Base-by-base conservation (phyloP, 495 filamentous ascomycete species). In the Venustampulla echinocandica region DNA sequence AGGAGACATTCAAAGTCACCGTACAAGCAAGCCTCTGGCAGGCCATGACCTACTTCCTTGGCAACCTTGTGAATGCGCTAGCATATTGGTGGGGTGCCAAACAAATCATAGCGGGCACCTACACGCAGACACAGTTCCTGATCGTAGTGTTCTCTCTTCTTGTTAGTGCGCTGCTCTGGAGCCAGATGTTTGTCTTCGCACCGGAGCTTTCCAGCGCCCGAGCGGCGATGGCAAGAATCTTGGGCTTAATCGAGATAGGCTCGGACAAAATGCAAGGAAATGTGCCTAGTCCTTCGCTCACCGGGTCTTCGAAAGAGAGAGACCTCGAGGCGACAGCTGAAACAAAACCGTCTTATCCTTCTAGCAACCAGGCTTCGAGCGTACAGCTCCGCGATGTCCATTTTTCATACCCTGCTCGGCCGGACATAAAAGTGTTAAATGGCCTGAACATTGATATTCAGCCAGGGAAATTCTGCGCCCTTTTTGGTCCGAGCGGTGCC, bases 21-120 rank as follows among this genome's bases (percentile, higher is more conserved):
- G 21, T 42, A 6, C 67, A 67, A 41, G 67, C 68, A 34, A 77
- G 70, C 54, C 46, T 74, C 27, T 80, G 73, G 67, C 74, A 74
- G 22, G 71, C 75, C 3, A 68, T 75, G 22, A 68, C 73, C 17
- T 73, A 75, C 41, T 71, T 68, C 57, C 55, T 72, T 11, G 70
- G 73, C 15, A 67, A 74, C 47, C 60, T 79, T 10, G 69, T 84
- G 7, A 79, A 81, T 58, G 79, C 77, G 0, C 61, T 84, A n/a
- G 79, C 78, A 0, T 83, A 82, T 58, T 82, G 78, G 73, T 84
- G 80, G 76, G 79, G 79, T 6, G 66, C 75, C 0, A 67, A 64
- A 33, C 72, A 76, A 45, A 72, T 84, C 20, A 64, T 71, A 7
- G 59, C 65, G 32, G 77, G 78, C 0, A 50, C 68, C 11, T 81